Evolutionary conservation across 495 filamentous ascomycete genomes (phyloP), one percentile per base, ranked within the genome.

Genomic region (Platismatia glauca): DNA sequence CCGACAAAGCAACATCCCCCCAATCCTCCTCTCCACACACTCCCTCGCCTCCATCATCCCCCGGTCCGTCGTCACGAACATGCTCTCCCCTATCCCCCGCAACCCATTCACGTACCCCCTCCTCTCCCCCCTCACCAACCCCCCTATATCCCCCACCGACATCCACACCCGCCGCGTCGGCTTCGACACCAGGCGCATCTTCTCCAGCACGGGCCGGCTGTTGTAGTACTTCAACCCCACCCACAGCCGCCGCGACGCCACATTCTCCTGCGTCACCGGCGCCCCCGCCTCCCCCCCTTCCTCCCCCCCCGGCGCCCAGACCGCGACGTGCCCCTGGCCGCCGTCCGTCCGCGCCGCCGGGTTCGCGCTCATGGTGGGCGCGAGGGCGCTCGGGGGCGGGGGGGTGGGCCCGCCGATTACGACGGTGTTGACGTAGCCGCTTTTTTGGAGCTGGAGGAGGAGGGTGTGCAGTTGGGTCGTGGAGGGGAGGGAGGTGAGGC

Each of bases 211-310:
- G 4, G 95, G 89, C 71, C 89, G 77, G 70, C 89, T 89, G 69
- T 91, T 85, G 82, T 82, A 91, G 78, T 98, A 98, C 78, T 97
- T 97, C 68, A 97, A 74, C 12, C 91, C 92, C 12, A 98, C 69
- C 94, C 94, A 98, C 11, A 98, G 74, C 55, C 94, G 79, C 68
- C 91, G 77, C 43, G 82, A 81, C 3, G 90, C 79, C 7, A 92
- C 78, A 75, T 97, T 97, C 66, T 80, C 83, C 59, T 85, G 83
- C 31, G 90, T 96, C 53, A 92, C 80, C 0, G 82, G 16, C 48
- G 31, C 59, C 78, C 1, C 2, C 44, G 15, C n/a, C 7, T 4
- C 44, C 11, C 9, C 44, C 1, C 22, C 67, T 84, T 81, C 33
- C 73, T 58, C 16, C 59, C 65, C 56, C 72, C 68, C 55, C 27